Evolutionary conservation across 176 grass and related monocot genomes (phyloP).

Genomic region (Oryza australiensis): DNA sequence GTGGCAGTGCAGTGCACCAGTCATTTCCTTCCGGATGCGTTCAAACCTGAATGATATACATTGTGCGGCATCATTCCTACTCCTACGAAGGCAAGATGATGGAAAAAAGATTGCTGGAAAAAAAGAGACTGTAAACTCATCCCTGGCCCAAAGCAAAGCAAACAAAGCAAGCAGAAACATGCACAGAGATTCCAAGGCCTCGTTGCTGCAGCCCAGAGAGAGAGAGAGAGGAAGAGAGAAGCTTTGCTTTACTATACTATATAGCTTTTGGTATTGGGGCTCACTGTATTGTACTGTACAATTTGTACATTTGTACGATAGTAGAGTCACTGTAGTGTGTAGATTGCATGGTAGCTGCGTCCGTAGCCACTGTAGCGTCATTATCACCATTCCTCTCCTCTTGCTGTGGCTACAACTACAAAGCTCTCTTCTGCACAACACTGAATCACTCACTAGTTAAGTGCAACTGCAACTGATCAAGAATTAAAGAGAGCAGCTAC

Average conservation of each 20-base stretch:
- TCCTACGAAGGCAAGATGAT: neutral
- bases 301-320: no score
- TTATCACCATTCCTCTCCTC: neutral
- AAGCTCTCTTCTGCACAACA: no score
- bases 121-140: neutral
- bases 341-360: no score
- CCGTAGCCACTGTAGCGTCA: neutral
- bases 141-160: neutral
- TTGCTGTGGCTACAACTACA: no score
- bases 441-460: neutral
- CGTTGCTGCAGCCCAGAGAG: neutral
- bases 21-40: neutral
- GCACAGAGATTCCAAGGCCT: slow-evolving; percentile 16
- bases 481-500: neutral
- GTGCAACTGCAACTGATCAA: neutral
- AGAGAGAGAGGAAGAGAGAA: neutral
- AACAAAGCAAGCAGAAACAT: neutral
- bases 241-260: neutral
- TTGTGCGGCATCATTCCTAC: no score
- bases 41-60: neutral
- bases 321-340: no score
- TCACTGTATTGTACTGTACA: neutral
- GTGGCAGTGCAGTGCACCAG: neutral
- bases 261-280: neutral
- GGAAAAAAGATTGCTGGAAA: no score